Base-by-base conservation (phyloP, 768 basidiomycete species). In the Phaffia australis region DNA sequence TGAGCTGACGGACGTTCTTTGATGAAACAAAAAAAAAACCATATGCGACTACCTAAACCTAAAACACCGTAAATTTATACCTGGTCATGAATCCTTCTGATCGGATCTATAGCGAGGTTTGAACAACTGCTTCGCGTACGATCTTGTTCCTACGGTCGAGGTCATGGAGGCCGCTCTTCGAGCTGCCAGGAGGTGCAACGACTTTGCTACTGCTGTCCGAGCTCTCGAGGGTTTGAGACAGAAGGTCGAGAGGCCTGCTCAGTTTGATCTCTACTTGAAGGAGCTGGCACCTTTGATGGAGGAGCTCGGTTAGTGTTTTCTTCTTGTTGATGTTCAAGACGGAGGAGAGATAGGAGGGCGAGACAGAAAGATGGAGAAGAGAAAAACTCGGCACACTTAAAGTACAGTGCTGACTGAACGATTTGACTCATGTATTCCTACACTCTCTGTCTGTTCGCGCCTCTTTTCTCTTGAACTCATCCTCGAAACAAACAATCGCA, bases 71-170 rank as follows among this genome's bases (percentile, higher is more conserved):
- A 21, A 19, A 18, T 25, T 35, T 32, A 3, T 3, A 32, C 15
- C 42, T 56, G 25, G 15, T n/a, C 42, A n/a, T 27, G 6, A 46
- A 29, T 21, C 48, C 29, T 52, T 46, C 52, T 32, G 25, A 21
- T 21, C 11, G 25, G 21, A 35, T 18, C 3, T 15, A 29, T 94
- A 99, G 79, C 89, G 95, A 60, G 95, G 95, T 49, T 81, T 99
- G 73, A 98, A 99, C 82, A 99, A 99, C 83, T 97, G 93, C 81
- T 99, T 99, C 76, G 89, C 95, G 2, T 94, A 98, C 77, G 95
- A 99, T 78, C 84, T 95, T 70, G 92, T 95, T 18, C 91, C 91
- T 5, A 83, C 88, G 1, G 83, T 89, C 30, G 76, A 80, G 63
- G 89, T 94, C 72, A 79, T 93, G 63, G 89, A 92, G 79, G 87